Evolutionary conservation across 352 stramenopile genomes (phyloP).

Genomic region (Pythium pyrilobum): DNA sequence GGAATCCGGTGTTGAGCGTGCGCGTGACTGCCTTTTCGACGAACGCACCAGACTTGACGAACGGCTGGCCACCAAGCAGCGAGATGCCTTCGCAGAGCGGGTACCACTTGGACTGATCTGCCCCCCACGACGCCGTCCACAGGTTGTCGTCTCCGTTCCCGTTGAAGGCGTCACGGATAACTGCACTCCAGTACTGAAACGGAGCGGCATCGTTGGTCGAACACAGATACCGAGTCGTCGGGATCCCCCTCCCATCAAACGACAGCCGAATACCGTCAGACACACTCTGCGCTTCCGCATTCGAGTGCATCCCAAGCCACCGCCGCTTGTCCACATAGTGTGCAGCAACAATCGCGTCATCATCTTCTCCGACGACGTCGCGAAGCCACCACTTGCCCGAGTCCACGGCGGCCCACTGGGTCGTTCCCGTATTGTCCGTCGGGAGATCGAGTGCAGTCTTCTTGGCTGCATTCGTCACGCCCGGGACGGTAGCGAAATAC

Average conservation of each 20-base stretch:
- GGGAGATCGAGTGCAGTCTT: slow-evolving; percentile 32
- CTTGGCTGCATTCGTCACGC: slow-evolving; percentile 38
- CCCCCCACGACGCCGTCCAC: slow-evolving; percentile 47
- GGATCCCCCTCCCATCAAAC: slow-evolving; percentile 40
- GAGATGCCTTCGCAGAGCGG: slow-evolving; percentile 48
- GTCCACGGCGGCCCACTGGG: slow-evolving; percentile 47
- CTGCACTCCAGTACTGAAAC: slow-evolving; percentile 37
- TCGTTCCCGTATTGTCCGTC: slow-evolving; percentile 34
- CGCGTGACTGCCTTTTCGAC: slow-evolving; percentile 35
- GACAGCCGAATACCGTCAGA: slow-evolving; percentile 32
- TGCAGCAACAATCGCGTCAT: slow-evolving; percentile 21
- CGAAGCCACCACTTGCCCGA: slow-evolving; percentile 56
- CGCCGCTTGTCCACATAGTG: slow-evolving; percentile 22
- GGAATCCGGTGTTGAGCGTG: slow-evolving; percentile 23
- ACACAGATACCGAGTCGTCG: slow-evolving; percentile 47
- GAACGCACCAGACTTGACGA: slow-evolving; percentile 27
- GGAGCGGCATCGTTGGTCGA: slow-evolving; percentile 53
- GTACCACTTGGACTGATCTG: slow-evolving; percentile 31
- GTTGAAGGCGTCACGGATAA: slow-evolving; percentile 54
- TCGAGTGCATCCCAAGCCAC: slow-evolving; percentile 54
- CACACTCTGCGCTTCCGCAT: slow-evolving; percentile 36
- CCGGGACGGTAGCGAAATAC: slow-evolving; percentile 49
- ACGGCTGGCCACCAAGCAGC: slow-evolving; percentile 35
- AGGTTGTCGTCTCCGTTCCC: slow-evolving; percentile 49
- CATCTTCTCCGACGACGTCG: slow-evolving; percentile 30